These are phyloP conservation scores for Rhodotorula sp. DNA, from an alignment of 1,284 basidiomycete genomes.

Conservation along the genomic window DNA sequence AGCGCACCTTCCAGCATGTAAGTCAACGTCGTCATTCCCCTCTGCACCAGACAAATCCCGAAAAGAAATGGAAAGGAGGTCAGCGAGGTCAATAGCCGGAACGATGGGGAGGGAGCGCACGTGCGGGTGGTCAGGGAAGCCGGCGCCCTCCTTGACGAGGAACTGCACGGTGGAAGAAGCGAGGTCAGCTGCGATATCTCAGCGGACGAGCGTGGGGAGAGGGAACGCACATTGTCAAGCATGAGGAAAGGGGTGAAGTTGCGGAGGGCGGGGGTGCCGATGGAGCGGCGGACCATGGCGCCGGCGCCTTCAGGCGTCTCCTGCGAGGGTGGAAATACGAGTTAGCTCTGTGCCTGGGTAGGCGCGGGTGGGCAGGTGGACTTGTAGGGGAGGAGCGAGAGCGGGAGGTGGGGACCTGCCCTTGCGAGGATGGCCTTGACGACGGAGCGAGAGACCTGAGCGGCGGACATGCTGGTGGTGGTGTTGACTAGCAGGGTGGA, in stretches of 20 bases:
- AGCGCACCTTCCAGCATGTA: conserved; percentile 80
- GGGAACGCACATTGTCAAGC: conserved; percentile 54
- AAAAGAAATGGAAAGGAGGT: background rate
- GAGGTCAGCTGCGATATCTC: too few relatives aligned
- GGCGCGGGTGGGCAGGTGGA: background rate
- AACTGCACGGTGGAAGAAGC: background rate
- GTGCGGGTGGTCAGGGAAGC: conserved; percentile 79
- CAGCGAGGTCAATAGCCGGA: background rate
- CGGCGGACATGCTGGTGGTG: conserved; percentile 1
- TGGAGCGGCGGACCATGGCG: conserved; percentile 82
- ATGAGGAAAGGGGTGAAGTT: conserved; percentile 87
- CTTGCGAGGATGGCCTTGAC: conserved; percentile 73
- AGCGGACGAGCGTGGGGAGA: too few relatives aligned
- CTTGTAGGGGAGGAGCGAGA: background rate
- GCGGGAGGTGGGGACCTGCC: conserved; percentile 48
- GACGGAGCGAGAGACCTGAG: conserved; percentile 64
- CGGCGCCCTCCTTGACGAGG: conserved; percentile 11
- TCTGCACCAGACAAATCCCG: too few relatives aligned
- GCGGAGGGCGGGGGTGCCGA: conserved; percentile 71
- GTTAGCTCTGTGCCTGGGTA: background rate
- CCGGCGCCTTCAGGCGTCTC: conserved; percentile 85
- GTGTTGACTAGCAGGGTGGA: background rate
- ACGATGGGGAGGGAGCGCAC: conserved; percentile 31
- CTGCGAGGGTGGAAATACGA: background rate
- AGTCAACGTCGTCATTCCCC: conserved; percentile 78